Conservation (phyloP, 2,329 filamentous ascomycete genomes). For the Fusarium succisae region DNA sequence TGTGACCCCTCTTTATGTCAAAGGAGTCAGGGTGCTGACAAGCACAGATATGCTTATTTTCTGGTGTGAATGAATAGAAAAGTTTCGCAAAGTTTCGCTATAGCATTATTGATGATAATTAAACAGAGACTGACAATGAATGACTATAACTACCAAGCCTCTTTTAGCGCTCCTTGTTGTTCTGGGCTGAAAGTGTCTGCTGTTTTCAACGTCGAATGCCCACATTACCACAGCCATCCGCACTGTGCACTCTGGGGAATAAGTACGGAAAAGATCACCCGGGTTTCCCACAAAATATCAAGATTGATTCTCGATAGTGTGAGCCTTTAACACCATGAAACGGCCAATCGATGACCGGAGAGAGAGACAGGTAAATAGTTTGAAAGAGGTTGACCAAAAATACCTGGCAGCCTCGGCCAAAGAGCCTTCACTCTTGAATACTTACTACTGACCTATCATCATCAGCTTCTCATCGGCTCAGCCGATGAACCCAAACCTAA, state of each 20-base stretch:
- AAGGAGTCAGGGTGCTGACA: not conserved
- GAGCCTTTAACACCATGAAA: not conserved
- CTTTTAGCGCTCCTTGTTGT: not conserved
- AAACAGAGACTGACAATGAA: not conserved
- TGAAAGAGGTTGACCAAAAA: too few species aligned
- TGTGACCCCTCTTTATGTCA: slow-evolving; percentile 4
- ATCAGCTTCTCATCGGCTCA: not conserved
- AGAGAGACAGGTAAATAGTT: not conserved
- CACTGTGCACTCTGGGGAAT: slow-evolving; percentile 18
- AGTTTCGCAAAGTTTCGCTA: not conserved
- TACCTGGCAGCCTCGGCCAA: not conserved
- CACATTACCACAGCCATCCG: slow-evolving; percentile 7
- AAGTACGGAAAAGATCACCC: slow-evolving; percentile 15
- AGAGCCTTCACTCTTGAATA: not conserved
- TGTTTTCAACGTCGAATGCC: not conserved
- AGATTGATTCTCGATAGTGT: not conserved
- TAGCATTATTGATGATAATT: too few species aligned
- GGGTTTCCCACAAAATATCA: slow-evolving; percentile 5
- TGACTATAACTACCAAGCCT: not conserved
- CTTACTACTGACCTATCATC: not conserved
- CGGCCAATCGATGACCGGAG: not conserved
- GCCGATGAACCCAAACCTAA: not conserved
- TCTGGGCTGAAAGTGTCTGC: not conserved
- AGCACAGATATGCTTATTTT: not conserved
- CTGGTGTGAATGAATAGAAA: not conserved